Conservation (phyloP, 2,329 filamentous ascomycete genomes). For the Cladosporium colombiae region DNA sequence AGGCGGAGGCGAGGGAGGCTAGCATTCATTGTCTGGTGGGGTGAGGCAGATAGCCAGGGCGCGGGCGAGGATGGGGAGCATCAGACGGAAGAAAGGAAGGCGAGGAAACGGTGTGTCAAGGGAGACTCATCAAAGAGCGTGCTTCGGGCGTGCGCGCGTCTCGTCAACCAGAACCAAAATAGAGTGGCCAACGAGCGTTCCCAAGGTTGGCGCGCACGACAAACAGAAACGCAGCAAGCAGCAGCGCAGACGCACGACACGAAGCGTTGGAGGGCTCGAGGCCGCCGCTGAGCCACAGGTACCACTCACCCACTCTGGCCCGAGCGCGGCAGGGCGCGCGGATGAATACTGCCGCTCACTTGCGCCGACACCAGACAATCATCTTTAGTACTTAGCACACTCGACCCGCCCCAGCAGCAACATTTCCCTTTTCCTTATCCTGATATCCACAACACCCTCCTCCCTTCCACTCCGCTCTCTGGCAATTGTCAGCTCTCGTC, state of each 20-base stretch:
- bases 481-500: conserved; percentile 11
- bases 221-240: neutral
- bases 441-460: neutral
- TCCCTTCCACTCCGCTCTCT: conserved; percentile 6
- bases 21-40: conserved; percentile 3
- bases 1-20: neutral
- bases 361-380: neutral
- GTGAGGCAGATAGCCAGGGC: neutral
- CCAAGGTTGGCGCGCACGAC: conserved; percentile 7
- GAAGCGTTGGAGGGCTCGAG: conserved; percentile 10
- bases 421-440: neutral
- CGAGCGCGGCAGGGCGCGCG: conserved; percentile 5
- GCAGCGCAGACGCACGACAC: neutral
- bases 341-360: conserved; percentile 1
- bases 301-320: neutral
- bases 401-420: neutral
- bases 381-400: neutral
- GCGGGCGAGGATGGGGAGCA: neutral
- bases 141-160: neutral
- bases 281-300: conserved; percentile 13
- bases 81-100: neutral
- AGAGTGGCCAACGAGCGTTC: conserved; percentile 10
- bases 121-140: neutral
- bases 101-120: conserved; percentile 3
- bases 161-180: neutral